Evolutionary conservation across 208 protist species (phyloP).

Genomic region (Trypanosoma conorhini): DNA sequence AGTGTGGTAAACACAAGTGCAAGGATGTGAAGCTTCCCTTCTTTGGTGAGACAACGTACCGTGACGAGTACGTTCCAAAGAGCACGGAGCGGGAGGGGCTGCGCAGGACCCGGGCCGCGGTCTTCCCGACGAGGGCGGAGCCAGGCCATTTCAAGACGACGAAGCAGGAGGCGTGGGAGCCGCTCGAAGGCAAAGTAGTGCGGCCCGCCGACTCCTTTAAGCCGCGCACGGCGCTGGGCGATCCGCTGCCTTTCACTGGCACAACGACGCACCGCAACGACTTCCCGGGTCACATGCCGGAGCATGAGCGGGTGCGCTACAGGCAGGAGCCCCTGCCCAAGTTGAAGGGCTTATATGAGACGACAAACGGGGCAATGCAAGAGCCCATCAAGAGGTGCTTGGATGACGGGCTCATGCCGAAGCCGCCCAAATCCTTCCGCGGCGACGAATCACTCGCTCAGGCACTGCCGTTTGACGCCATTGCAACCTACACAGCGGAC

Average conservation of each 20-base stretch:
- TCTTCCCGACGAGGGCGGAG: constrained; percentile 79
- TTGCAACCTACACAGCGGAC: constrained; percentile 87
- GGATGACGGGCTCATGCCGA: constrained; percentile 46
- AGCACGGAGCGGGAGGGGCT: constrained; percentile 48
- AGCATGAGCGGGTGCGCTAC: constrained; percentile 59
- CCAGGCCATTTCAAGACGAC: constrained; percentile 89
- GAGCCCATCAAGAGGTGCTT: constrained; percentile 68
- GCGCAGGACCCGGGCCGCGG: constrained; percentile 36
- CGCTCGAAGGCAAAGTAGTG: constrained; percentile 65
- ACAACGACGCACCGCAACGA: constrained; percentile 89
- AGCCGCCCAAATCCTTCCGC: constrained; percentile 79
- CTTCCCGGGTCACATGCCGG: constrained; percentile 86
- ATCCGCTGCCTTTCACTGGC: constrained; percentile 75
- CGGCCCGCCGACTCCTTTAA: constrained; percentile 89
- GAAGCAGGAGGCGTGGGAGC: constrained; percentile 86
- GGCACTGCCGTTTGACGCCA: constrained; percentile 76
- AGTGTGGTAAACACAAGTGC: constrained; percentile 86
- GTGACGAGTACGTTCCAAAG: constrained; percentile 89
- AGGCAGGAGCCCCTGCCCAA: constrained; percentile 79
- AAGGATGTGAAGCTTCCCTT: constrained; percentile 79
- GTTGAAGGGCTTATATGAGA: constrained; percentile 78
- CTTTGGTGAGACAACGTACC: constrained; percentile 83
- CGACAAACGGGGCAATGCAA: constrained; percentile 83
- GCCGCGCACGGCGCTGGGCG: constrained; percentile 48
- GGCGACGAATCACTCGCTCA: constrained; percentile 54